Evolutionary conservation across 2,329 filamentous ascomycete genomes (phyloP), one percentile per base, ranked within the genome.

Genomic region (Fusarium zealandicum): DNA sequence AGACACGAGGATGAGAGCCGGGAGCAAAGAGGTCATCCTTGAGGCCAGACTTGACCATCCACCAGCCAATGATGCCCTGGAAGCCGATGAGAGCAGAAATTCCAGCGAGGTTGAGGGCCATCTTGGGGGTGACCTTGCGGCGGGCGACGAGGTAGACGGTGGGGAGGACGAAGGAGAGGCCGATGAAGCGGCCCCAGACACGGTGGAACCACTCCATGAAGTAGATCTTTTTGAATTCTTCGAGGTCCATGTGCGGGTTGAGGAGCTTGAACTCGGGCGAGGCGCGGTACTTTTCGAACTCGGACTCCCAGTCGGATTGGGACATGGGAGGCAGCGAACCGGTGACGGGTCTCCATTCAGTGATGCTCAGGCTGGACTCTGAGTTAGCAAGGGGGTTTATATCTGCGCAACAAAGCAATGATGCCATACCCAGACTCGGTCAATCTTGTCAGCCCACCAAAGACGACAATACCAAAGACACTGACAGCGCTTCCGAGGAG

Each of bases 151-250:
- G 96, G 80, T 96, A 98, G 50, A 89, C 75, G 7, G 93, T 90
- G 2, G 95, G 95, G 1, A 97, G 70, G 40, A 96, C 86, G 74
- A 98, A 97, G 43, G 91, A 89, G 59, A 98, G 75, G 54, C 95
- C 95, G 52, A 99, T 90, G 66, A 96, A 82, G 61, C 95, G 88
- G 38, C 95, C 95, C 93, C 95, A 98, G 49, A 97, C 82, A 25
- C 95, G 86, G 75, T 99, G 95, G 36, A 88, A 87, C 95, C 95
- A 99, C 80, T 99, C 95, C 95, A 98, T 98, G 75, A 90, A 99
- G 82, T 98, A 99, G 64, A 99, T 99, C 72, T 95, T 89, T 76
- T 98, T 97, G 80, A 98, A 99, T 73, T 99, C 95, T 53, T 87
- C 83, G 51, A 99, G 81, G 27, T 84, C 89, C 95, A 99, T 99